Base-by-base conservation (phyloP, 1,284 basidiomycete genomes). In the Retiboletus fuscus region DNA sequence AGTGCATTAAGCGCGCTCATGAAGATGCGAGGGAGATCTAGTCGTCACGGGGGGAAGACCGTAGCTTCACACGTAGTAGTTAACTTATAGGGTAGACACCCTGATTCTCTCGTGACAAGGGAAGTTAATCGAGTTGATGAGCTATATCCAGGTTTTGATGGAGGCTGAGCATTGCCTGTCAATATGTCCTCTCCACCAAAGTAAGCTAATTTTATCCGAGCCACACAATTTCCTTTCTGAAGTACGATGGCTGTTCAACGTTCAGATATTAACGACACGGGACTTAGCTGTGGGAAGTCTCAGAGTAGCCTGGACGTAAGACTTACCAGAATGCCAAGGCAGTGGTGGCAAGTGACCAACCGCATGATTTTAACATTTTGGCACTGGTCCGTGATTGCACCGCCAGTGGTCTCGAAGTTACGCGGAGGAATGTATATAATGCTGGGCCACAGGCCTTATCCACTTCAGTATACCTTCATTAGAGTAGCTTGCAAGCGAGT, bases 61-160 rank as follows among this genome's bases (percentile, higher is more conserved):
- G 44, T 26, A 34, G 34, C 7, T 41, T 18, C n/a, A 8, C 20
- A 43, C 12, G 20, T 15, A 16, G 47, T 15, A 61, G 13, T 8
- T 2, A 24, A 71, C 28, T 74, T 66, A 74, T 71, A 74, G n/a
- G 26, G 20, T 15, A 13, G 34, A 24, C 20, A 13, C 46, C 62
- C 58, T 74, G 62, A 66, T 28, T 34, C 34, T 51, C 28, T 51
- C 24, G 22, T 72, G 46, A 22, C 10, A 74, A 51, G 43, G 53
- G 46, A 10, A 61, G 28, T 51, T 58, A 39, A 74, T 62, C 69
- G 30, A 55, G 13, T 24, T 28, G 47, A 34, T n/a, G 64, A 26
- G 26, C 20, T 18, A 8, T 30, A 51, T 61, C n/a, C 15, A n/a
- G 53, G n/a, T 22, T 8, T 51, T 51, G 49, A 51, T 51, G 49